These are phyloP conservation scores for Talinum fruticosum DNA, from an alignment of 148 eudicot species.

Conservation along the genomic window DNA sequence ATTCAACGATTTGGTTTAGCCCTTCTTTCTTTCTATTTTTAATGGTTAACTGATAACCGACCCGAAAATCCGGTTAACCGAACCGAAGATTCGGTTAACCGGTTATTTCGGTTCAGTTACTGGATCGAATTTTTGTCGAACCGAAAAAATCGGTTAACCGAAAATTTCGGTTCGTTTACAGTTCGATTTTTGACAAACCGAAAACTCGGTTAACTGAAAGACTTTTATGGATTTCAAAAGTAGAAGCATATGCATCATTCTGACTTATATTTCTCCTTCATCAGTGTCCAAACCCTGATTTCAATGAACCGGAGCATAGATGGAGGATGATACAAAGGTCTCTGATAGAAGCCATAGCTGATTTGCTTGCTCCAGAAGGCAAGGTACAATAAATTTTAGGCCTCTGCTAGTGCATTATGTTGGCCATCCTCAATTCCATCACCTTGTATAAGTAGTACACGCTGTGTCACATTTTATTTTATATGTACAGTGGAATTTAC, in stretches of 20 bases:
- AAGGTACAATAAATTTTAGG: constrained; percentile 41
- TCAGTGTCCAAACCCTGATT: constrained; percentile 94
- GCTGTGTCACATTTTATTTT: not conserved
- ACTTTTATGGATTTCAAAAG: too few relatives aligned
- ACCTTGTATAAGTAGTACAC: not conserved
- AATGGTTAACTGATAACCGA: too few relatives aligned
- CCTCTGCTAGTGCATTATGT: not conserved
- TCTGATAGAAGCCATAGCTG: constrained; percentile 66
- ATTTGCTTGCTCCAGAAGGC: constrained; percentile 53
- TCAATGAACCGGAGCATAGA: constrained; percentile 66
- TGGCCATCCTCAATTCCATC: not conserved
- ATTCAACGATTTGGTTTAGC: too few relatives aligned
- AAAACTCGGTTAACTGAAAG: too few relatives aligned
- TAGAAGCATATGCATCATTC: not conserved
- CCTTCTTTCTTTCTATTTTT: too few relatives aligned
- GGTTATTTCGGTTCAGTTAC: too few relatives aligned
- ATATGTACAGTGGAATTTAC: not conserved
- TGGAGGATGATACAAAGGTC: constrained; percentile 84
- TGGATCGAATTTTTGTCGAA: too few relatives aligned
- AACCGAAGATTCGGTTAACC: too few relatives aligned
- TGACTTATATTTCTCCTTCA: constrained; percentile 9
- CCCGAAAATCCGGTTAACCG: too few relatives aligned
- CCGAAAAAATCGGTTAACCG: too few relatives aligned
- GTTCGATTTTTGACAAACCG: too few relatives aligned
- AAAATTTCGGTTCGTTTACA: too few relatives aligned